Conservation (phyloP, 1,139 yeast genomes). For the Groenewaldozyma auringiensis region DNA sequence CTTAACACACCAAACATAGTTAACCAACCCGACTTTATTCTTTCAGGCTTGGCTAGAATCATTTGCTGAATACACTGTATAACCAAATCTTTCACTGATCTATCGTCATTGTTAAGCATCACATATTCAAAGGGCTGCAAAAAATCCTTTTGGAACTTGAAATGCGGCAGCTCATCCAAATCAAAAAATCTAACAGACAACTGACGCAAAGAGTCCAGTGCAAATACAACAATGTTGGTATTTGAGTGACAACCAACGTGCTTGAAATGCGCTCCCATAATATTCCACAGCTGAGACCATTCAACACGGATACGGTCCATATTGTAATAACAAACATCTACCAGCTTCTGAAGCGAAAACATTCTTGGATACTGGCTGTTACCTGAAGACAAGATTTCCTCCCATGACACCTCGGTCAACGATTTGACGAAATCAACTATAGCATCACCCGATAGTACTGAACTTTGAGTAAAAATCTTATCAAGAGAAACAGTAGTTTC, state of each 20-base stretch:
- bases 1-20: slow-evolving; percentile 75
- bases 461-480: slow-evolving; percentile 76
- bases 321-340: slow-evolving; percentile 94
- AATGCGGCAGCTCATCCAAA: slow-evolving; percentile 88
- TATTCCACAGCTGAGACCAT: slow-evolving; percentile 94
- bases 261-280: slow-evolving; percentile 86
- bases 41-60: slow-evolving; percentile 65
- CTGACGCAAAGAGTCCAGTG: slow-evolving; percentile 89
- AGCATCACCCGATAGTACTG: slow-evolving; percentile 71
- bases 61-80: slow-evolving; percentile 84
- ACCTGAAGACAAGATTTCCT: slow-evolving; percentile 87
- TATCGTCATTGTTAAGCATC: slow-evolving; percentile 55
- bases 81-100: slow-evolving; percentile 80
- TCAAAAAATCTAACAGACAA: slow-evolving; percentile 86
- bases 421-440: slow-evolving; percentile 85
- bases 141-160: slow-evolving; percentile 92
- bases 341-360: slow-evolving; percentile 88
- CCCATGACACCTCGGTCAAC: slow-evolving; percentile 75
- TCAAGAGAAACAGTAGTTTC: slow-evolving; percentile 83
- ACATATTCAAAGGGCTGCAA: slow-evolving; percentile 84
- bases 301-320: slow-evolving; percentile 95
- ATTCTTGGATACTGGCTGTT: slow-evolving; percentile 80
- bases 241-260: slow-evolving; percentile 77
- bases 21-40: slow-evolving; percentile 91
- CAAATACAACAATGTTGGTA: slow-evolving; percentile 73